Evolutionary conservation across 1,284 basidiomycete genomes (phyloP).

Genomic region (Pseudomicrostroma phylloplanum): DNA sequence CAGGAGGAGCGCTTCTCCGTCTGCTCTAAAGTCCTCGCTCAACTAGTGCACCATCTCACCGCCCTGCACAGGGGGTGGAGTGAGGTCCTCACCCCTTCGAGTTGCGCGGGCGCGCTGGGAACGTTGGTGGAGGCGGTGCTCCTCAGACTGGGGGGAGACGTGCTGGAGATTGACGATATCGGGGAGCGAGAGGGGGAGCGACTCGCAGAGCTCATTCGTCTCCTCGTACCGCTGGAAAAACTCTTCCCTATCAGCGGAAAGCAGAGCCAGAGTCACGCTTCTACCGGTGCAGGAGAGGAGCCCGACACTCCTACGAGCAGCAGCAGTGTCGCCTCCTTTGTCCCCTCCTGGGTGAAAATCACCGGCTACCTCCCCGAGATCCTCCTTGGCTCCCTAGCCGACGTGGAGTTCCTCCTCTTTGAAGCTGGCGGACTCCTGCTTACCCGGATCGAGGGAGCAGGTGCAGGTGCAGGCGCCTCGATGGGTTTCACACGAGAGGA

Average conservation of each 20-base stretch:
- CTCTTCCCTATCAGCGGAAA: not conserved
- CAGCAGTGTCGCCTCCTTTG: slow-evolving; percentile 27
- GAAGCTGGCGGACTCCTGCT: slow-evolving; percentile 73
- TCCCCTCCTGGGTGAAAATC: slow-evolving; percentile 48
- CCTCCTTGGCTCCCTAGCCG: slow-evolving; percentile 53
- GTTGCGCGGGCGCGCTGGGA: slow-evolving; percentile 57
- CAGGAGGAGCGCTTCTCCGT: slow-evolving; percentile 71
- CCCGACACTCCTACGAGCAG: not conserved
- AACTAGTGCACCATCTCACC: slow-evolving; percentile 65
- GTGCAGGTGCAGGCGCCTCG: not conserved
- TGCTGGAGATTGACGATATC: slow-evolving; percentile 78
- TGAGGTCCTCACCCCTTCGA: slow-evolving; percentile 54
- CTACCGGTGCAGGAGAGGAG: not conserved
- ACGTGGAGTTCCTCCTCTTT: slow-evolving; percentile 79
- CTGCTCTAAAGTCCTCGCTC: slow-evolving; percentile 67
- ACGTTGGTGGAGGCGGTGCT: slow-evolving; percentile 68
- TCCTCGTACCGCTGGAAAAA: not conserved
- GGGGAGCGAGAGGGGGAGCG: slow-evolving; percentile 80
- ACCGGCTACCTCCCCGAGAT: slow-evolving; percentile 43
- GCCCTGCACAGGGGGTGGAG: slow-evolving; percentile 65
- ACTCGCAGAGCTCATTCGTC: slow-evolving; percentile 68
- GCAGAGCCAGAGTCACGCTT: not conserved
- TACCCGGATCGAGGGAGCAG: not conserved
- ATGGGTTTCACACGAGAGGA: slow-evolving; percentile 82
- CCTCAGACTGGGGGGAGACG: slow-evolving; percentile 64